Evolutionary conservation across 2,329 filamentous ascomycete species (phyloP), one percentile per base, ranked within the genome.

Genomic region (Clonostachys rosea): DNA sequence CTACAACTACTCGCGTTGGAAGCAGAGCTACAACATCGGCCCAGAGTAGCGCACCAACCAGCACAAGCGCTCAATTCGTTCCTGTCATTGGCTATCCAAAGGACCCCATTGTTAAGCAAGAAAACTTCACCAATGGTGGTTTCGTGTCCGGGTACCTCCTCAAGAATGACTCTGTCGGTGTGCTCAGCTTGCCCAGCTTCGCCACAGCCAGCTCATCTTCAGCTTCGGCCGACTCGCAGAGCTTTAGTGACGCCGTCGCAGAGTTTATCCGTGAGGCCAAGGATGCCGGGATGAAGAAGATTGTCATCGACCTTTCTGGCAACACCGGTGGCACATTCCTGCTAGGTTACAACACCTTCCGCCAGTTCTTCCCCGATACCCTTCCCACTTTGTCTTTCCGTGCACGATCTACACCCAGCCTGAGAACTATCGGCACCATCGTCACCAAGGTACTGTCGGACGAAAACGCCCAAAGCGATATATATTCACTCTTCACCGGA

Each of bases 291-390:
- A 83, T 82, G 58, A 78, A 68, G 3, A 82, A 79, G 58, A 67
- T 88, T 6, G 70, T 88, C 33, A 76, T 88, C 49, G 85, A 88
- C 52, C 56, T 87, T 6, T 73, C 76, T 5, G 71, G 67, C 3
- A 89, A 88, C 52, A 69, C 68, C 1, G 84, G 84, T 39, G 84
- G 84, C 2, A 62, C 63, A 41, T 57, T 79, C 14, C 54, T 66
- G 9, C 66, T 71, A 7, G 75, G 72, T 2, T 69, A 69, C 42
- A 71, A 76, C 40, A 54, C 74, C 1, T 83, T 83, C 56, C 62
- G 63, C 12, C 59, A 69, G 34, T 57, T 67, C 9, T 66, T 66
- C 44, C 64, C 63, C n/a, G 41, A 50, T 30, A 49, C 51, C 2
- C 48, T 50, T 5, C 20, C 54, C 2, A 44, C 52, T 20, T 52